Percentiles rank a stretch among this genome's conserved stretches.
Conservation (phyloP, 495 filamentous ascomycete species). For the Penicillium atrosanguineum region DNA sequence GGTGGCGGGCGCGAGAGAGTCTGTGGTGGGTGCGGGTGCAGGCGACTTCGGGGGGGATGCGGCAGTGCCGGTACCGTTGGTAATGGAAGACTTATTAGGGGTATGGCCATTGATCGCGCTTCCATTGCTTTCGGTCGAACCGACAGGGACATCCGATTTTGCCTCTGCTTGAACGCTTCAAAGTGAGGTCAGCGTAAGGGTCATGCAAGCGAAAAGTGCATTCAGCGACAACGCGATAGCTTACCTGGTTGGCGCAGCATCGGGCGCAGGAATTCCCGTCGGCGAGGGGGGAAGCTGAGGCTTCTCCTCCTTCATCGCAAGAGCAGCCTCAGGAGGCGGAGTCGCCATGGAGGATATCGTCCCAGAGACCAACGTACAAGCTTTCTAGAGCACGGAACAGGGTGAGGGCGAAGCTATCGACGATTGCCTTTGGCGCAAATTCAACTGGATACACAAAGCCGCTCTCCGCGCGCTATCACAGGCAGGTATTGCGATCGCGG, state of each 20-base stretch:
- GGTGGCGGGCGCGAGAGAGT: constrained; percentile 9
- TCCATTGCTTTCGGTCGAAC: constrained; percentile 16
- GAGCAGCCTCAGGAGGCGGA: constrained; percentile 46
- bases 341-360: constrained; percentile 42
- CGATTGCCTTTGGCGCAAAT: constrained; percentile 10
- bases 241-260: constrained; percentile 31
- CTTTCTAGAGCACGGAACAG: constrained; percentile 11
- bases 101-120: constrained; percentile 33
- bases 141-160: constrained; percentile 17
- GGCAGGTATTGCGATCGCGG: constrained; percentile 8
- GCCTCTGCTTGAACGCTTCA: constrained; percentile 20
- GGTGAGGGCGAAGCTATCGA: constrained; percentile 9
- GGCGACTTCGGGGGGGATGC: constrained; percentile 38
- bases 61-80: constrained; percentile 32
- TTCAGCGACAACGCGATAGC: constrained; percentile 1
- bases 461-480: constrained; percentile 17
- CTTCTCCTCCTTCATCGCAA: constrained; percentile 45
- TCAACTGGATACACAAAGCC: constrained; percentile 18
- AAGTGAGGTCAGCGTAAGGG: constrained; percentile 10
- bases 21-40: constrained; percentile 4
- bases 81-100: constrained; percentile 14
- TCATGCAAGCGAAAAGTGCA: not conserved
- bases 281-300: constrained; percentile 45
- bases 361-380: constrained; percentile 15
- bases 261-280: constrained; percentile 34